These are phyloP conservation scores for Stropharia rugosoannulata DNA, from an alignment of 768 basidiomycete genomes.

Conservation along the genomic window DNA sequence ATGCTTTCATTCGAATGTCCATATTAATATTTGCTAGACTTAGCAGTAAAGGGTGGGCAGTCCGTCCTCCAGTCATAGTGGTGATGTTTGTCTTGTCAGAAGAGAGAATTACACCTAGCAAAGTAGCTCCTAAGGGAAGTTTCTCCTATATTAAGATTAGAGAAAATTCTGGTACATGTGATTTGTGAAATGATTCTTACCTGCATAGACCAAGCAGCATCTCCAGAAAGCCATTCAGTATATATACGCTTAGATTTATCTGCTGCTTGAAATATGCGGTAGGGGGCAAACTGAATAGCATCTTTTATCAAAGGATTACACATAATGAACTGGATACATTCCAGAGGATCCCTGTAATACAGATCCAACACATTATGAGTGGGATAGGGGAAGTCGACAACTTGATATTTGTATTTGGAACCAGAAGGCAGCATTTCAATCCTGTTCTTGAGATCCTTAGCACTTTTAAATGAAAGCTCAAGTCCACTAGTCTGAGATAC, in stretches of 20 bases:
- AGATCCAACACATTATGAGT: slow-evolving; percentile 24
- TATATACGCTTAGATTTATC: slow-evolving; percentile 12
- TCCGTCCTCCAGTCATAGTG: slow-evolving; percentile 25
- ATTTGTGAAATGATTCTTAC: too few relatives aligned
- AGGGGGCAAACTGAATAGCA: slow-evolving; percentile 19
- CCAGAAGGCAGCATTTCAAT: too few relatives aligned
- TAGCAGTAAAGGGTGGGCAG: slow-evolving; percentile 29
- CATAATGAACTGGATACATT: slow-evolving; percentile 27
- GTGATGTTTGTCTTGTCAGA: slow-evolving; percentile 34
- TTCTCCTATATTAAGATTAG: too few relatives aligned
- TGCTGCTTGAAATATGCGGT: slow-evolving; percentile 10
- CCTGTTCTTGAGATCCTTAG: too few relatives aligned
- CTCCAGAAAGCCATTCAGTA: slow-evolving; percentile 20
- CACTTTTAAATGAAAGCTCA: too few relatives aligned
- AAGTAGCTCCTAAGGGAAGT: slow-evolving; percentile 21
- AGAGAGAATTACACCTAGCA: slow-evolving; percentile 27
- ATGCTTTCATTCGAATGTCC: slow-evolving; percentile 27
- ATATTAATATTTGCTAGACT: slow-evolving; percentile 30
- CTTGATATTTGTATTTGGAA: too few relatives aligned
- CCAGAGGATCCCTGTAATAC: slow-evolving; percentile 25
- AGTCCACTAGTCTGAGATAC: too few relatives aligned
- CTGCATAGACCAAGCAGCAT: slow-evolving; percentile 20
- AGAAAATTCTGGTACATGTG: too few relatives aligned
- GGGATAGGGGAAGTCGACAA: background rate
- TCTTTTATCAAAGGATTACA: slow-evolving; percentile 22